Conservation (phyloP, 208 protist genomes). For the Baffinella frigidus region DNA sequence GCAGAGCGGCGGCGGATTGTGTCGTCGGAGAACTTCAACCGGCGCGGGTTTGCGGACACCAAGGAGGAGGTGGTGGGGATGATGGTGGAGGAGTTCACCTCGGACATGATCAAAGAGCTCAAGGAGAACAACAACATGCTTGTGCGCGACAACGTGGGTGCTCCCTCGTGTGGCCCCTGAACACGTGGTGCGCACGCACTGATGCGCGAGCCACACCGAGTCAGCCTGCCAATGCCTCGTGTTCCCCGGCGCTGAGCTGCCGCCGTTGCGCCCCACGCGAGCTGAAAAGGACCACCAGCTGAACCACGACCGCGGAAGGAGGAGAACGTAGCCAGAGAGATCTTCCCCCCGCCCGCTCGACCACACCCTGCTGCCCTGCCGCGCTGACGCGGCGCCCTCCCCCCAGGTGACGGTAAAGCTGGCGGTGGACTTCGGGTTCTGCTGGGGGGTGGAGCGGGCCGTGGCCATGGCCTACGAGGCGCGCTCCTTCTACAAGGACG, state of each 20-base stretch:
- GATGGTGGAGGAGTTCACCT: slow-evolving; percentile 59
- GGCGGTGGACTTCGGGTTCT: slow-evolving; percentile 66
- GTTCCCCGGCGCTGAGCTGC: too few relatives aligned
- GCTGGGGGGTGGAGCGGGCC: slow-evolving; percentile 68
- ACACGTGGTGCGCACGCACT: too few relatives aligned
- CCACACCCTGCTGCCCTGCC: too few relatives aligned
- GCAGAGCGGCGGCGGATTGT: slow-evolving; percentile 47
- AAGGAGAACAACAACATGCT: neutral
- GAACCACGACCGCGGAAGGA: too few relatives aligned
- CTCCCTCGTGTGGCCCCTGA: too few relatives aligned
- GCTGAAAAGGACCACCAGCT: too few relatives aligned
- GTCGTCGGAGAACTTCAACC: slow-evolving; percentile 38
- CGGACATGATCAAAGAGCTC: slow-evolving; percentile 14
- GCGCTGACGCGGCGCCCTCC: too few relatives aligned
- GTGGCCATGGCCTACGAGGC: slow-evolving; percentile 66
- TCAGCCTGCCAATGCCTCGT: too few relatives aligned
- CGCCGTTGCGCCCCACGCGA: too few relatives aligned
- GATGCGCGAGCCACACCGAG: too few relatives aligned
- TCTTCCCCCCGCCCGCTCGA: too few relatives aligned
- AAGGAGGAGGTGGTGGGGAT: slow-evolving; percentile 59
- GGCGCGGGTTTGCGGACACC: neutral
- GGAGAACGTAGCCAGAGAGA: too few relatives aligned
- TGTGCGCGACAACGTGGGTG: neutral
- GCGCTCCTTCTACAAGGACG: slow-evolving; percentile 46
- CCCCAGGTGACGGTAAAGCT: slow-evolving; percentile 60